Evolutionary conservation across 495 filamentous ascomycete genomes (phyloP).

Genomic region (Trichoderma reesei): DNA sequence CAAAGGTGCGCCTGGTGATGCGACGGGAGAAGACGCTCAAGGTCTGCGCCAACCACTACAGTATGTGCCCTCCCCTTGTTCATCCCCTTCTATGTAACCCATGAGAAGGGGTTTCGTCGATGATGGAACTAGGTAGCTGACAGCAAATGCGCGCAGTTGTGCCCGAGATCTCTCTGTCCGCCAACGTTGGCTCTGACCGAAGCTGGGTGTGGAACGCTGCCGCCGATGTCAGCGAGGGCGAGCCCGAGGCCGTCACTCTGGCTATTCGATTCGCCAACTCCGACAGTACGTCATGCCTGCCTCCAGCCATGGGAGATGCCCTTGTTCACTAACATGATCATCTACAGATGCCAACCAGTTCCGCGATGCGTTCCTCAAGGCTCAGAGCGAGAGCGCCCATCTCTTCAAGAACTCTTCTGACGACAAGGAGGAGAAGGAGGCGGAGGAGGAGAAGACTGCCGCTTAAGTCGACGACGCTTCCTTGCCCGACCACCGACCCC

Average conservation of each 20-base stretch:
- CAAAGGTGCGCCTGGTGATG: conserved; percentile 97
- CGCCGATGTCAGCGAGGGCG: conserved; percentile 96
- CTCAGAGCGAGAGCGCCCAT: conserved; percentile 90
- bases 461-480: neutral
- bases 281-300: conserved; percentile 60
- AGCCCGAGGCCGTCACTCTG: conserved; percentile 90
- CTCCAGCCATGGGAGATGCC: neutral
- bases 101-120: neutral
- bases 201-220: conserved; percentile 99
- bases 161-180: conserved; percentile 96
- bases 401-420: conserved; percentile 50
- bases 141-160: conserved; percentile 52
- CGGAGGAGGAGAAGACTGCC: conserved; percentile 9
- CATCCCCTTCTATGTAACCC: neutral
- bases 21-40: conserved; percentile 98
- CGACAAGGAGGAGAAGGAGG: conserved; percentile 18
- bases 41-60: conserved; percentile 99
- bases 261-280: conserved; percentile 97
- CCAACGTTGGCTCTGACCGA: conserved; percentile 94
- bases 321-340: conserved; percentile 17
- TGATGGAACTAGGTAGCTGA: neutral
- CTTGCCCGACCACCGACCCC: neutral
- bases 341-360: conserved; percentile 82
- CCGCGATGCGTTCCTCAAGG: conserved; percentile 97
- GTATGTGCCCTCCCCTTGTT: conserved; percentile 43